phyloP scores from a whole-genome alignment of 179 eudicot genomes.

The Actinidia chinensis region DNA sequence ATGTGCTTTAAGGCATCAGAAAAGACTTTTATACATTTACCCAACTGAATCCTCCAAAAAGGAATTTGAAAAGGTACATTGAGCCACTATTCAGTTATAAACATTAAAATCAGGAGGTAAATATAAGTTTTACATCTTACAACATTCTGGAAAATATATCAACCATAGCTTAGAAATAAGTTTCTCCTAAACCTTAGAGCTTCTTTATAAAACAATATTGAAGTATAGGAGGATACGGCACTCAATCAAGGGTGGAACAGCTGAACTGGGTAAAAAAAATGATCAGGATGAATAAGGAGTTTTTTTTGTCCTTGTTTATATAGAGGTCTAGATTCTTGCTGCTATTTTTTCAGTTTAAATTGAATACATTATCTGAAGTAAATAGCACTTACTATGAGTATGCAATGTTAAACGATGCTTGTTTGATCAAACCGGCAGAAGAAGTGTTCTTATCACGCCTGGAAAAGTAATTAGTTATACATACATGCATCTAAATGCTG shows the following conservation, averaged over 20 bases:
- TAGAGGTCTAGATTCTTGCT: neutral
- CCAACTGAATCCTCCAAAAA: neutral
- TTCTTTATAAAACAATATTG: neutral
- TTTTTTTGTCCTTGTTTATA: neutral
- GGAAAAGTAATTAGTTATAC: conserved; percentile 16
- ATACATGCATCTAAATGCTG: conserved; percentile 12
- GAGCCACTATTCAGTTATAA: neutral
- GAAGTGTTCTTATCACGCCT: conserved; percentile 76
- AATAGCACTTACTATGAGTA: conserved; percentile 70
- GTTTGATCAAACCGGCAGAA: conserved; percentile 57
- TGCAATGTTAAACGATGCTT: conserved; percentile 67
- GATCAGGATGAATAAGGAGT: neutral
- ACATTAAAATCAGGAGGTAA: neutral
- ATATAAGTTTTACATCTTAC: neutral
- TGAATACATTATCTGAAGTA: neutral
- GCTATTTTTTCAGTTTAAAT: neutral
- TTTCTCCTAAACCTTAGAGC: neutral
- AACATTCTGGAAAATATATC: neutral
- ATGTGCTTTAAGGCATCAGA: neutral
- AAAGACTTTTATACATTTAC: neutral
- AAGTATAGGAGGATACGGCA: neutral
- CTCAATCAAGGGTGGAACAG: neutral
- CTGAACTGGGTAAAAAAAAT: neutral
- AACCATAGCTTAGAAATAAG: neutral
- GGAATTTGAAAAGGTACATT: conserved; percentile 1